Percentiles rank a stretch among this genome's conserved stretches.
phyloP scores from a whole-genome alignment of 768 basidiomycete genomes.

The Boletus insuetus region DNA sequence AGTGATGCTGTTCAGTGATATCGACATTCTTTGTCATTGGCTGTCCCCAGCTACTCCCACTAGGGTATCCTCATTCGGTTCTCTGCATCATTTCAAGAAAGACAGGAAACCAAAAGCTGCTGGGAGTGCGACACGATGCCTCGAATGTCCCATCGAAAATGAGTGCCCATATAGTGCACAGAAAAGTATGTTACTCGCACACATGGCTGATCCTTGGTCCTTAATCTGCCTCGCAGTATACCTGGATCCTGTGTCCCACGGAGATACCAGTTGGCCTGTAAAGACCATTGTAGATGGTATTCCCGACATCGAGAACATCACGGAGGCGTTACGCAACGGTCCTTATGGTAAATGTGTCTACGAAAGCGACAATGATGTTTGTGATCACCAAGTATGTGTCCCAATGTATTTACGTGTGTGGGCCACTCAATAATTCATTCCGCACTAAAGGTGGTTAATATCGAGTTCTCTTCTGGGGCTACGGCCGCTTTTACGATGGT shows the following conservation, averaged over 20 bases:
- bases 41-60: slow-evolving; percentile 60
- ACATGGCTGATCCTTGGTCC: neutral
- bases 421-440: neutral
- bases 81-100: slow-evolving; percentile 77
- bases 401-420: neutral
- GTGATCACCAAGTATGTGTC: slow-evolving; percentile 67
- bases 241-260: slow-evolving; percentile 62
- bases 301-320: slow-evolving; percentile 85
- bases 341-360: slow-evolving; percentile 86
- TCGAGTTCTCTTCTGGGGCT: slow-evolving; percentile 78
- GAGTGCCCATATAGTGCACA: slow-evolving; percentile 87
- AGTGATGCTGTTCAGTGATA: slow-evolving; percentile 52
- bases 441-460: slow-evolving; percentile 64
- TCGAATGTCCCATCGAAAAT: slow-evolving; percentile 70
- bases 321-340: slow-evolving; percentile 62
- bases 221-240: slow-evolving; percentile 54
- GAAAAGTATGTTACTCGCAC: slow-evolving; percentile 50
- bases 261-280: slow-evolving; percentile 58
- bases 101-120: slow-evolving; percentile 67
- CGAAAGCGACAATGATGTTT: slow-evolving; percentile 81
- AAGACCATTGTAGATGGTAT: slow-evolving; percentile 70
- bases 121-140: slow-evolving; percentile 65
- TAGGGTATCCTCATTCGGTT: slow-evolving; percentile 83
- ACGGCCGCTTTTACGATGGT: slow-evolving; percentile 91
- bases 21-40: slow-evolving; percentile 82